Conservation (phyloP, 2,329 filamentous ascomycete genomes). For the Cercospora sp. region DNA sequence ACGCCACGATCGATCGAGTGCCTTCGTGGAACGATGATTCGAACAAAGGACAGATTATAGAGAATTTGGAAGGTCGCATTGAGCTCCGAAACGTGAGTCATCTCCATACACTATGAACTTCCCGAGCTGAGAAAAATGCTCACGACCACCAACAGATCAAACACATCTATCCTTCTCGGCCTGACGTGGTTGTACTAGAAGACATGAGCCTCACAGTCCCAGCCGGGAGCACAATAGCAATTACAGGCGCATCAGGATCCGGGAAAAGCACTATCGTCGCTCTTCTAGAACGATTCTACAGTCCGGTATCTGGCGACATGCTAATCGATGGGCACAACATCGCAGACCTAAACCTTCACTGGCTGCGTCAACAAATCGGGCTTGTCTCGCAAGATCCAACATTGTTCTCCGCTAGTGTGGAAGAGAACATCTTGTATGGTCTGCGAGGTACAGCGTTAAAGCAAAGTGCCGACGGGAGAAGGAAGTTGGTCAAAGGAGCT, state of each 20-base stretch:
- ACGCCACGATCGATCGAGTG: conserved; percentile 81
- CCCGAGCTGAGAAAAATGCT: conserved; percentile 17
- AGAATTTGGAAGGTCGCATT: conserved; percentile 74
- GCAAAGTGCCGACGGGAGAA: conserved; percentile 44
- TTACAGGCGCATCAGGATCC: conserved; percentile 52
- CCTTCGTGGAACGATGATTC: conserved; percentile 79
- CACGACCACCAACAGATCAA: conserved; percentile 55
- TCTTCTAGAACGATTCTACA: conserved; percentile 51
- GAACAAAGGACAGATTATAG: conserved; percentile 67
- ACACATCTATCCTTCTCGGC: conserved; percentile 91
- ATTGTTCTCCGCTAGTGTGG: conserved; percentile 47
- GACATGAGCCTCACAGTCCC: conserved; percentile 76
- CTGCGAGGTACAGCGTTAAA: conserved; percentile 44
- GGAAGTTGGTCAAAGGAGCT: conserved; percentile 42
- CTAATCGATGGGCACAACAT: conserved; percentile 60
- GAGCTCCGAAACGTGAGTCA: conserved; percentile 58
- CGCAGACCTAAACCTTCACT: conserved; percentile 38
- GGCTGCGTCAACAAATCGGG: conserved; percentile 45
- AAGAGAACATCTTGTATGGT: conserved; percentile 55
- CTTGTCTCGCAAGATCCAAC: conserved; percentile 51
- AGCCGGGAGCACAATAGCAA: conserved; percentile 67
- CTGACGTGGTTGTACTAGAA: conserved; percentile 85
- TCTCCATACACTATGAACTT: no score
- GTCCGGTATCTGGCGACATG: conserved; percentile 43
- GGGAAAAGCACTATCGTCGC: conserved; percentile 51